Percentiles rank a stretch among this genome's conserved stretches.
These are phyloP conservation scores for Austroboletus eburneus DNA, from an alignment of 768 basidiomycete species.

Conservation along the genomic window DNA sequence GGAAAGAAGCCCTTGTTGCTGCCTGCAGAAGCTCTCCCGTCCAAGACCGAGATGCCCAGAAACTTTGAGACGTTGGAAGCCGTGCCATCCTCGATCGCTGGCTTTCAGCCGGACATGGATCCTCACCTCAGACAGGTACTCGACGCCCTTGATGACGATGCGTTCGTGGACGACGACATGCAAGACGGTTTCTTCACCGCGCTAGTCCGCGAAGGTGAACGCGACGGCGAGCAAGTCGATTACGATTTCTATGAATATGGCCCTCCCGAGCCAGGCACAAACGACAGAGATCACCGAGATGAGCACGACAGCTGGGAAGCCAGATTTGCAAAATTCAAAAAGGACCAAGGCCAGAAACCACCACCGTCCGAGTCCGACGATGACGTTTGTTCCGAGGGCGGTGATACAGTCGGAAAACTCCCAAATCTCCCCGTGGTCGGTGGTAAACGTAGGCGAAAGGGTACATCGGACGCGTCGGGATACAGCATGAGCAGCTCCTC, in stretches of 20 bases:
- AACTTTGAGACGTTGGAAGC: slow-evolving; percentile 74
- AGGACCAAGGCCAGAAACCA: slow-evolving; percentile 32
- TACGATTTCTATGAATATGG: slow-evolving; percentile 64
- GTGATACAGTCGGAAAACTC: slow-evolving; percentile 77
- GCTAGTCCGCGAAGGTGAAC: slow-evolving; percentile 69
- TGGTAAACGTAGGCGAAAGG: slow-evolving; percentile 67
- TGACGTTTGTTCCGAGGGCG: slow-evolving; percentile 58
- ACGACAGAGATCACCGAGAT: slow-evolving; percentile 26
- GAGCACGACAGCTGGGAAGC: slow-evolving; percentile 63
- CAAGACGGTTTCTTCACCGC: slow-evolving; percentile 76
- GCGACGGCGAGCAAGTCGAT: slow-evolving; percentile 49
- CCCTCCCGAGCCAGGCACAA: slow-evolving; percentile 13
- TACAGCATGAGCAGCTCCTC: slow-evolving; percentile 98
- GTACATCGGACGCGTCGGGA: slow-evolving; percentile 81
- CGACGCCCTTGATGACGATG: slow-evolving; percentile 94
- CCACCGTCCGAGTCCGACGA: slow-evolving; percentile 44
- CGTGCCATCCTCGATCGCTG: slow-evolving; percentile 77
- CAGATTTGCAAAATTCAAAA: slow-evolving; percentile 78
- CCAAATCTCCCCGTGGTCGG: slow-evolving; percentile 77
- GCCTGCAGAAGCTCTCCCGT: slow-evolving; percentile 70
- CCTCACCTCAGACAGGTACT: slow-evolving; percentile 89
- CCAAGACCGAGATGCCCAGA: slow-evolving; percentile 65
- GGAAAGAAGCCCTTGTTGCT: slow-evolving; percentile 42
- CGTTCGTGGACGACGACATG: slow-evolving; percentile 76
- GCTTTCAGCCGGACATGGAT: slow-evolving; percentile 95